Base-by-base conservation (phyloP, 2,329 filamentous ascomycete species). In the Fonsecaea pedrosoi region DNA sequence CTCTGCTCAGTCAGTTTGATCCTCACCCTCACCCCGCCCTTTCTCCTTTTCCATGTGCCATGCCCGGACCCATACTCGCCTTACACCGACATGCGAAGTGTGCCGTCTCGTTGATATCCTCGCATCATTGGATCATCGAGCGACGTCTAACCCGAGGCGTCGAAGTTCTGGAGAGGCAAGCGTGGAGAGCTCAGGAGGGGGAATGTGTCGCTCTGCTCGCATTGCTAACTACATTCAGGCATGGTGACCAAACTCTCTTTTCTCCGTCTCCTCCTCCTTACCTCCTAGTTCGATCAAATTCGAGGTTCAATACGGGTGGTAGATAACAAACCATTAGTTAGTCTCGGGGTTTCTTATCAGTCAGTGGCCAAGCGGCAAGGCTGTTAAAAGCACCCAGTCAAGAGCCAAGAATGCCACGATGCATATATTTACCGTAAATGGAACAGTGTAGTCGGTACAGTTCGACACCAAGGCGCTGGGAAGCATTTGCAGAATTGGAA, bases 391-490 rank as follows among this genome's bases (percentile, higher is more conserved):
- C n/a, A 30, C 6, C 54, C 21, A 18, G 15, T 12, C 30, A 38
- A 9, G 32, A 18, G 54, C 54, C 30, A 34, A 38, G 54, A 9
- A 32, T 32, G 30, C 6, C 30, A 32, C 30, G 6, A 13, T 55
- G 54, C 32, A 55, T 55, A 55, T 35, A 21, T 38, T 55, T 55
- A 3, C 54, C 54, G 6, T 4, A 55, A 55, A n/a, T 6, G 54
- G 54, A 55, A 55, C 30, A 55, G 54, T n/a, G 30, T 15, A 2
- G 10, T 53, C 25, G 48, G 9, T 55, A 38, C 4, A 53, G 48
- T 21, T 53, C 30, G 30, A 32, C 21, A 25, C 4, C 50, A 13
- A 54, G 25, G 32, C 30, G 54, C 21, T n/a, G 35, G 35, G 21
- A 55, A 9, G 32, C 13, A 32, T 35, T 18, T 21, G 25, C 4